Evolutionary conservation across 352 stramenopile genomes (phyloP).

Genomic region (Aphanomyces cochlioides): DNA sequence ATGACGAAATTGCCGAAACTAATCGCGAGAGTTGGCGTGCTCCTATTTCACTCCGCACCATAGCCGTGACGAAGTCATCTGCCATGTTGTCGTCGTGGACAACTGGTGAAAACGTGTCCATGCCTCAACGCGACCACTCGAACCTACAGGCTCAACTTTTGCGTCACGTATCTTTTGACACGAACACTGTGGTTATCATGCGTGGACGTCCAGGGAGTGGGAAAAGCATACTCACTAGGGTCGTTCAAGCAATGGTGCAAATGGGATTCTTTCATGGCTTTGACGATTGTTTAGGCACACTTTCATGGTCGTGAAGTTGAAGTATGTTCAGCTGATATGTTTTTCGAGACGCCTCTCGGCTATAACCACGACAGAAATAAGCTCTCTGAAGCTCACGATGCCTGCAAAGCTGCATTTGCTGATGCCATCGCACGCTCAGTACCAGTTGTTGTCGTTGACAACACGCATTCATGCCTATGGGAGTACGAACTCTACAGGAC

Average conservation of each 20-base stretch:
- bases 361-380: not conserved
- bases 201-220: conserved; percentile 6
- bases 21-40: not conserved
- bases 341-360: not conserved
- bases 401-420: not conserved
- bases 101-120: not conserved
- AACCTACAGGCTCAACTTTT: not conserved
- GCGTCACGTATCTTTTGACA: not conserved
- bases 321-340: not conserved
- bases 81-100: not conserved
- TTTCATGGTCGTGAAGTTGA: not conserved
- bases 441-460: conserved; percentile 4
- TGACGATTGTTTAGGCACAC: not conserved
- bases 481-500: conserved; percentile 12
- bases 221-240: not conserved
- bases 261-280: not conserved
- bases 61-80: not conserved
- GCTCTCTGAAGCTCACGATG: not conserved
- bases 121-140: not conserved
- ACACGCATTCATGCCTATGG: conserved; percentile 9
- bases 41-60: not conserved
- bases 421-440: not conserved
- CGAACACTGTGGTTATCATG: not conserved
- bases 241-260: not conserved
- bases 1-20: not conserved